phyloP scores from a whole-genome alignment of 768 basidiomycete species.

The Saitozyma podzolica region DNA sequence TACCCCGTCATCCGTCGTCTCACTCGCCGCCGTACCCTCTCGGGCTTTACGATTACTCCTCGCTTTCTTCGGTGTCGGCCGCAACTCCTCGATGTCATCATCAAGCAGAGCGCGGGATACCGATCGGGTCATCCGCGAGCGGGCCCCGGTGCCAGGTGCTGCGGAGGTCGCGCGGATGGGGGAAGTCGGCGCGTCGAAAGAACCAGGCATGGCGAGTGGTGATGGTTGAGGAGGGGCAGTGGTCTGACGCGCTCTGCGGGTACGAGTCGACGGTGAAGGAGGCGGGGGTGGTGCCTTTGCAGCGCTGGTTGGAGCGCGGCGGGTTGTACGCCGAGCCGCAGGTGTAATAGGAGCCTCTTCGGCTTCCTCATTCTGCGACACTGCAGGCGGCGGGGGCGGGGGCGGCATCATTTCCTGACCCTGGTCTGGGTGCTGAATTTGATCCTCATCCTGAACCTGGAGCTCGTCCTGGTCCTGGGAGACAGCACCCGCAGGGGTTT shows the following conservation, averaged over 20 bases:
- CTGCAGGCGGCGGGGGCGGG: neutral
- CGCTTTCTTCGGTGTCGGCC: neutral
- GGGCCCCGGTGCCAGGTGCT: neutral
- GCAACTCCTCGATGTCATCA: neutral
- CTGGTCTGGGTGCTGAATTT: neutral
- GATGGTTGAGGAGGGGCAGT: neutral
- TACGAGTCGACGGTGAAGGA: neutral
- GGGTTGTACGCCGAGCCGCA: neutral
- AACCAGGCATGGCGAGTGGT: neutral
- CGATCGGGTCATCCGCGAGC: neutral
- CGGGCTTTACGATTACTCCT: neutral
- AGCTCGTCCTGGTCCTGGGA: neutral
- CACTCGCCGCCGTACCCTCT: neutral
- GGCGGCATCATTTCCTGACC: neutral
- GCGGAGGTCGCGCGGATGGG: neutral
- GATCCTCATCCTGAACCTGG: slow-evolving; percentile 12
- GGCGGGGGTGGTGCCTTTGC: neutral
- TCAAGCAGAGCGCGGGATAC: neutral
- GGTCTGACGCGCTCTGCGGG: neutral
- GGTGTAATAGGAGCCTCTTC: neutral
- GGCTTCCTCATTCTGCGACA: neutral
- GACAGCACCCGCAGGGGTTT: neutral
- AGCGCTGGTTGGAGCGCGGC: neutral
- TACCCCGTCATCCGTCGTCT: too few relatives aligned
- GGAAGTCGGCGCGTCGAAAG: neutral